These are phyloP conservation scores for Aureobasidium mangrovei DNA, from an alignment of 2,329 filamentous ascomycete species.

Conservation along the genomic window DNA sequence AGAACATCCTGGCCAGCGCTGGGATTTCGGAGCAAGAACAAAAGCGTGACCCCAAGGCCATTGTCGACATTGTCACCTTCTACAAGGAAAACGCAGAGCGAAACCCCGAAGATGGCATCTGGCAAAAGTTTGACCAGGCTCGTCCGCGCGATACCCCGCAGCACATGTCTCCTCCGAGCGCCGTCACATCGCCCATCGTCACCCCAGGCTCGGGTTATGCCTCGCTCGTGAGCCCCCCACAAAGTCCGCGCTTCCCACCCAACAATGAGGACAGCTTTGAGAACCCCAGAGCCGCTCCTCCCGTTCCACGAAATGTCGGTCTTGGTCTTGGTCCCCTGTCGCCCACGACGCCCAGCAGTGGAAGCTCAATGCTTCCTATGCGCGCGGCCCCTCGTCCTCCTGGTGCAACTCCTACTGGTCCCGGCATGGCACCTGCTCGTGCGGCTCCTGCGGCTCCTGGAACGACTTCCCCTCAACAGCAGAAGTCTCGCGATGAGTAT, in stretches of 20 bases:
- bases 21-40: slow-evolving; percentile 95
- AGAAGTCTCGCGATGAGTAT: slow-evolving; percentile 26
- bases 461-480: slow-evolving; percentile 33
- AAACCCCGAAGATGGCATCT: slow-evolving; percentile 73
- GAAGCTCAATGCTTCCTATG: slow-evolving; percentile 46
- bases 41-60: slow-evolving; percentile 88
- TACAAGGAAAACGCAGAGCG: slow-evolving; percentile 89
- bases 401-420: slow-evolving; percentile 66
- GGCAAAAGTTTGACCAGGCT: slow-evolving; percentile 93
- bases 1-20: slow-evolving; percentile 86
- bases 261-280: slow-evolving; percentile 93
- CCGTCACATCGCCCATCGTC: slow-evolving; percentile 18
- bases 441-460: background rate
- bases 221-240: slow-evolving; percentile 63
- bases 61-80: slow-evolving; percentile 91
- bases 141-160: slow-evolving; percentile 46
- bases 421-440: slow-evolving; percentile 36
- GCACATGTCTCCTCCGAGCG: slow-evolving; percentile 24
- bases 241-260: slow-evolving; percentile 78
- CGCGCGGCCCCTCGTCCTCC: slow-evolving; percentile 88
- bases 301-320: slow-evolving; percentile 53
- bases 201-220: slow-evolving; percentile 43
- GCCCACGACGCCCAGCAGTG: slow-evolving; percentile 21
- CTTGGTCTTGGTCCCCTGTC: slow-evolving; percentile 35
- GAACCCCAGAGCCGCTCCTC: slow-evolving; percentile 87